Base-by-base conservation (phyloP, 1,284 basidiomycete genomes). In the Cystobasidium pallidum region DNA sequence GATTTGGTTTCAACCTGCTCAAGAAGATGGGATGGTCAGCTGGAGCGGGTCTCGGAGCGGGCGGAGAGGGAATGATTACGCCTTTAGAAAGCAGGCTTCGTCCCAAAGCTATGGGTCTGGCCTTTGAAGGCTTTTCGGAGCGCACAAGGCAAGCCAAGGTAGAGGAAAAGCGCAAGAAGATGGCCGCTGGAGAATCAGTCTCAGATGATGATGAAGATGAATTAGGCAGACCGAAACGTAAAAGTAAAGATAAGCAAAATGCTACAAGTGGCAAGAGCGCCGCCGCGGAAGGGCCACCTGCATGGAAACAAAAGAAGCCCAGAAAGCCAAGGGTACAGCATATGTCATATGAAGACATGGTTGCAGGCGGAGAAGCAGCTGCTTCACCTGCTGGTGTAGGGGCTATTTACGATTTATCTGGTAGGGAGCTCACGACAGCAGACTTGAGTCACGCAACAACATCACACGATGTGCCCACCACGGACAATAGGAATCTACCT, bases 321-420 rank as follows among this genome's bases (percentile, higher is more conserved):
- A 75, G 73, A 72, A 96, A 93, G 82, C 87, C 86, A 32, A 91
- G 88, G 81, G 84, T 94, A 30, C 88, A 93, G 79, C 92, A 95
- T 83, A 94, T 94, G 84, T 93, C 92, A 0, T 97, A 96, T 79
- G 94, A 98, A 80, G 87, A 98, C 81, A 91, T 97, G 70, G 80
- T 80, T 88, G 73, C 28, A 63, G 86, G 88, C 43, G 73, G 78
- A 24, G 34, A 59, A 26, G 45, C 61, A 10, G 43, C 75, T 17
- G 82, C 84, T 1, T 78, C 84, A 2, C 77, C 82, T 3, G 77
- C 87, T 2, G 87, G 88, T 0, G 81, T 93, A 57, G 93, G 92
- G 2, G 87, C 89, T 76, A 94, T 98, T 39, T 90, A 96, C 66
- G 94, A 98, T 81, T 91, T 94, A n/a, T 91, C 92, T 17, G 68